Conservation (phyloP, 768 basidiomycete species). For the Calocera viscosa region DNA sequence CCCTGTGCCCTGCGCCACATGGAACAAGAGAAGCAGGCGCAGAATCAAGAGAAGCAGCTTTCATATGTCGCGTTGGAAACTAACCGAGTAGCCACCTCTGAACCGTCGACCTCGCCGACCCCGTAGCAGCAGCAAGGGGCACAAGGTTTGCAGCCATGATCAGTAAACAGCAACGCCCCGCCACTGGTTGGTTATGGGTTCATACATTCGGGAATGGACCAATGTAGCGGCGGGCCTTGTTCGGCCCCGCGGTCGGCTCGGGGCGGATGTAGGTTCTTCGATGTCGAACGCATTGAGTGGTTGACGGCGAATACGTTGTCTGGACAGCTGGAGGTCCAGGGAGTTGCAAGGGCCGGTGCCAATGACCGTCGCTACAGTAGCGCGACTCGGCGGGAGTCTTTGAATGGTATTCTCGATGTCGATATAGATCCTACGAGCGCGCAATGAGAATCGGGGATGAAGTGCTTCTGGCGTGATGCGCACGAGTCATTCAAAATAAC, state of each 20-base stretch:
- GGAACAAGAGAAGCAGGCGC: background rate
- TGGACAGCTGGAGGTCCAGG: background rate
- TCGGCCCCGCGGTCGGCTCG: background rate
- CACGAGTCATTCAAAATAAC: background rate
- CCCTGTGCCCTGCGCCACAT: no score
- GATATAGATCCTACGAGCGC: no score
- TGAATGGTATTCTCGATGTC: no score
- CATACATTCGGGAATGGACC: no score
- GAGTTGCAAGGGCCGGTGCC: background rate
- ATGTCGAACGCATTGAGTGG: background rate
- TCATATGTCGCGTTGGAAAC: background rate
- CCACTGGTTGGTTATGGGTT: background rate
- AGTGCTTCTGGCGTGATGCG: background rate
- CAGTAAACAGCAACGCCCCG: background rate
- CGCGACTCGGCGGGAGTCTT: background rate
- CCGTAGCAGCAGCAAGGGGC: background rate
- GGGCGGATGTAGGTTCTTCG: background rate
- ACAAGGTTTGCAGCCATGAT: background rate
- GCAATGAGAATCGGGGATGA: background rate
- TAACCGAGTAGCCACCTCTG: background rate
- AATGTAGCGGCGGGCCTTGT: background rate
- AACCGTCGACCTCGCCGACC: background rate
- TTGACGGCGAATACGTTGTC: background rate
- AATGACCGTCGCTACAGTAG: background rate
- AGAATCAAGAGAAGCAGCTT: background rate